A percentile compares a stretch with the other conserved stretches of the same genome.
These are phyloP conservation scores for Cyberlindnera euphorbiiphila DNA, from an alignment of 805 yeast species.

Conservation along the genomic window DNA sequence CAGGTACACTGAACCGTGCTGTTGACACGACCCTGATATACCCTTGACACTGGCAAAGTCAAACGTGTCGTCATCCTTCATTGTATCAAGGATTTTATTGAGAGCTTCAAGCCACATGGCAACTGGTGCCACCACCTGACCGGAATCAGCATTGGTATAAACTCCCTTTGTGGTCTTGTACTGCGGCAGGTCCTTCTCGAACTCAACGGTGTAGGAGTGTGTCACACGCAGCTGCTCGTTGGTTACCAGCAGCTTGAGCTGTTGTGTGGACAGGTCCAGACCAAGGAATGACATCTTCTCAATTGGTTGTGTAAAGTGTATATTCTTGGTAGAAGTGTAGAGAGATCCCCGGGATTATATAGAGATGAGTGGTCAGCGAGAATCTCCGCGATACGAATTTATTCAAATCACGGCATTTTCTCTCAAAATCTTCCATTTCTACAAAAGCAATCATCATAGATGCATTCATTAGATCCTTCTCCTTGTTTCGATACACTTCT, in stretches of 20 bases:
- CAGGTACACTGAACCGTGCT: slow-evolving; percentile 90
- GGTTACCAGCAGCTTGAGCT: slow-evolving; percentile 70
- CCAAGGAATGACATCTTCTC: slow-evolving; percentile 43
- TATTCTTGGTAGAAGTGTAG: neutral
- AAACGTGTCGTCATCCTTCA: slow-evolving; percentile 44
- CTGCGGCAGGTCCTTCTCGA: slow-evolving; percentile 57
- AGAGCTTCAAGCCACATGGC: slow-evolving; percentile 88
- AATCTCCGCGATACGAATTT: slow-evolving; percentile 9
- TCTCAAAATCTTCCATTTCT: too few species aligned
- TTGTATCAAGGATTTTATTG: slow-evolving; percentile 53
- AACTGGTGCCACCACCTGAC: slow-evolving; percentile 75
- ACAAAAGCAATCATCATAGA: neutral
- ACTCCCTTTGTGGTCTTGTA: slow-evolving; percentile 79
- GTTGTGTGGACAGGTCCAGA: slow-evolving; percentile 87
- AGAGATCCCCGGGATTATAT: neutral
- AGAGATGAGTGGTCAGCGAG: slow-evolving; percentile 3
- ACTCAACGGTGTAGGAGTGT: slow-evolving; percentile 61
- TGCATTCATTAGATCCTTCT: neutral
- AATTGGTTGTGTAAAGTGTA: neutral
- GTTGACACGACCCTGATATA: slow-evolving; percentile 85
- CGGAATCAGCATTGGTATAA: slow-evolving; percentile 44
- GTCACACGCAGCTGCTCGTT: slow-evolving; percentile 49
- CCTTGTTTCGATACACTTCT: too few species aligned
- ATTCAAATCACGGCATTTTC: too few species aligned
- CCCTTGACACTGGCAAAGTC: slow-evolving; percentile 60